These are phyloP conservation scores for Periconia macrospinosa DNA, from an alignment of 2,329 filamentous ascomycete genomes.

Conservation along the genomic window DNA sequence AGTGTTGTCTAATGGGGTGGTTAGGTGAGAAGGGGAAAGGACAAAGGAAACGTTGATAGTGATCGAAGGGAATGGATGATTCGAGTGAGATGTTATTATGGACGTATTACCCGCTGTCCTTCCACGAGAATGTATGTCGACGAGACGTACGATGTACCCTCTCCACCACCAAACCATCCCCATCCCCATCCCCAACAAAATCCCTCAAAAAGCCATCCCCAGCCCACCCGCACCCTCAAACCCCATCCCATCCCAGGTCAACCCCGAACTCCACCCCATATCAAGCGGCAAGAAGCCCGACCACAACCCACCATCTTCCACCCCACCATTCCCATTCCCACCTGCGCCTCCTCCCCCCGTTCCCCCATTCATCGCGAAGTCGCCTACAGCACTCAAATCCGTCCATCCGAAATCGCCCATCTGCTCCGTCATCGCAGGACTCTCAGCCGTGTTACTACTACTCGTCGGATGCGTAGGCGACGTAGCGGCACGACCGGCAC, in stretches of 20 bases:
- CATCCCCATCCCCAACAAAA: too few relatives aligned
- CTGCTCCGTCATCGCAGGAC: slow-evolving; percentile 48
- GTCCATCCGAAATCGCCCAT: slow-evolving; percentile 56
- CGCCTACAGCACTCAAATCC: slow-evolving; percentile 51
- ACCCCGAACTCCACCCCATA: slow-evolving; percentile 39
- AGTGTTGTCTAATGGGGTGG: too few relatives aligned
- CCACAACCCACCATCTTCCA: slow-evolving; percentile 35
- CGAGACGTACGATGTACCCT: too few relatives aligned
- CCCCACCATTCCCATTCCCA: slow-evolving; percentile 11
- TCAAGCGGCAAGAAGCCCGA: slow-evolving; percentile 42
- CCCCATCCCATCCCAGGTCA: slow-evolving; percentile 33
- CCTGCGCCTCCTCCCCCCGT: slow-evolving; percentile 25
- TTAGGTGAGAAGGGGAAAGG: too few relatives aligned
- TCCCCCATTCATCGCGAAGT: slow-evolving; percentile 50
- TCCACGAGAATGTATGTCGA: too few relatives aligned
- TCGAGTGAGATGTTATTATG: too few relatives aligned
- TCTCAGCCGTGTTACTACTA: slow-evolving; percentile 37
- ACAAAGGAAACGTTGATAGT: too few relatives aligned
- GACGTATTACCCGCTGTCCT: too few relatives aligned
- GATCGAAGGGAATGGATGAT: too few relatives aligned
- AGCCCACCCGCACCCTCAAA: slow-evolving; percentile 27
- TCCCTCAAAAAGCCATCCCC: too few relatives aligned
- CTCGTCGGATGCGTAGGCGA: slow-evolving; percentile 46
- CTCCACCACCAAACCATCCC: too few relatives aligned
- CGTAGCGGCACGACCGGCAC: slow-evolving; percentile 2